Base-by-base conservation (phyloP, 805 yeast species). In the Suhomyces sp. region DNA sequence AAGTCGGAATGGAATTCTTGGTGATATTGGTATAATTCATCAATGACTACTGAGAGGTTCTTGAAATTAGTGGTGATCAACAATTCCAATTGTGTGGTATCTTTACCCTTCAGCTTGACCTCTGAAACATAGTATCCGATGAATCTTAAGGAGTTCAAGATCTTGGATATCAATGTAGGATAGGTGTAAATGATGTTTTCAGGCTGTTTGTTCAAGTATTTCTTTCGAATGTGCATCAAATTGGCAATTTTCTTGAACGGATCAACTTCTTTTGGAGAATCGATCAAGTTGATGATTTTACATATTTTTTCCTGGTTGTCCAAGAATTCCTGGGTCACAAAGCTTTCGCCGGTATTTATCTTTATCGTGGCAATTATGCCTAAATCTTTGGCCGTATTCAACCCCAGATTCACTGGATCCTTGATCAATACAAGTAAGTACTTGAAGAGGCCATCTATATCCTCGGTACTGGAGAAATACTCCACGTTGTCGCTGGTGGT, bases 91-190 rank as follows among this genome's bases (percentile, higher is more conserved):
- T 55, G 57, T 19, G 59, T 29, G 47, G 67, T 54, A 52, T 65
- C 56, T 43, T 68, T 53, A 39, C 60, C 57, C 44, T 58, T 55
- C 49, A 64, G 57, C 47, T 71, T 63, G 43, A 70, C 60, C 44
- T 76, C 72, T 45, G 78, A 47, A 3, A 53, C 54, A 7, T 65
- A 58, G 20, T 60, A 60, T 2, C 78, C 77, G 9, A 67, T 62
- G 7, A 71, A 73, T 58, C 88, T 79, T 25, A 88, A 78, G 21
- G 87, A 68, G 61, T 77, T 79, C 59, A 90, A 73, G 19, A 85
- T 79, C 48, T 77, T 77, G 48, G 83, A 77, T 24, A 91, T 80
- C 41, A 93, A 69, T 1, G 97, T 80, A 3, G 97, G 96, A 63
- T 85, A 88, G 0, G 94, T 86, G 63, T 77, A 83, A 54, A 78